phyloP scores from a whole-genome alignment of 768 basidiomycete genomes.

The Lanmaoa pseudosensibilis region DNA sequence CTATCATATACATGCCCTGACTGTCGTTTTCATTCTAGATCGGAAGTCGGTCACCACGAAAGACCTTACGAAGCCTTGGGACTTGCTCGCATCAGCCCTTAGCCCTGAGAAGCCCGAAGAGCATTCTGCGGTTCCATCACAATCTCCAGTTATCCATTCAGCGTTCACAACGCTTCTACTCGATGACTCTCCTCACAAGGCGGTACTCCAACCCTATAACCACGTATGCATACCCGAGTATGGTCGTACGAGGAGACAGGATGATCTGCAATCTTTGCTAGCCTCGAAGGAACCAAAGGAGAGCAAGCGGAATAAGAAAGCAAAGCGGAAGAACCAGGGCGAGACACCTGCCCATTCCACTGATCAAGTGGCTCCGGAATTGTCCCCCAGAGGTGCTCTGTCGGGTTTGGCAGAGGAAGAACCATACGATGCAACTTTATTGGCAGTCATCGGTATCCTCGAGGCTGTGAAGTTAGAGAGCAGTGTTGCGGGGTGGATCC shows the following conservation, averaged over 20 bases:
- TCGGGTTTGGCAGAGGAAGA: constrained; percentile 15
- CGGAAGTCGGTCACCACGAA: constrained; percentile 57
- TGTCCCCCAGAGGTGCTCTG: neutral
- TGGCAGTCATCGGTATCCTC: constrained; percentile 68
- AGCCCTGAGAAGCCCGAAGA: constrained; percentile 1
- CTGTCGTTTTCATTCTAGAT: constrained; percentile 3
- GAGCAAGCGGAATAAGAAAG: constrained; percentile 6
- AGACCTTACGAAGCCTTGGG: constrained; percentile 71
- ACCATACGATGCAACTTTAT: constrained; percentile 48
- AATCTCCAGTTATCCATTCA: constrained; percentile 34
- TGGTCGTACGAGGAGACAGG: constrained; percentile 41
- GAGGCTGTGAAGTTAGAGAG: constrained; percentile 56
- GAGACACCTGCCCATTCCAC: neutral
- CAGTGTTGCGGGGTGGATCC: constrained; percentile 71
- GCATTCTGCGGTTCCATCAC: neutral
- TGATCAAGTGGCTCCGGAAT: neutral
- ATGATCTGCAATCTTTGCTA: constrained; percentile 35
- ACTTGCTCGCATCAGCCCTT: constrained; percentile 29
- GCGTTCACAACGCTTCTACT: constrained; percentile 49
- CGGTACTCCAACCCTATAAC: constrained; percentile 75
- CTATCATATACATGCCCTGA: neutral
- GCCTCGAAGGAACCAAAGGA: constrained; percentile 16
- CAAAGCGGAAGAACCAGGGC: neutral
- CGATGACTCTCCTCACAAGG: constrained; percentile 54
- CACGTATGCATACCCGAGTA: constrained; percentile 80